Evolutionary conservation across 2,329 filamentous ascomycete species (phyloP), one percentile per base, ranked within the genome.

Genomic region (Calonectria henricotiae): DNA sequence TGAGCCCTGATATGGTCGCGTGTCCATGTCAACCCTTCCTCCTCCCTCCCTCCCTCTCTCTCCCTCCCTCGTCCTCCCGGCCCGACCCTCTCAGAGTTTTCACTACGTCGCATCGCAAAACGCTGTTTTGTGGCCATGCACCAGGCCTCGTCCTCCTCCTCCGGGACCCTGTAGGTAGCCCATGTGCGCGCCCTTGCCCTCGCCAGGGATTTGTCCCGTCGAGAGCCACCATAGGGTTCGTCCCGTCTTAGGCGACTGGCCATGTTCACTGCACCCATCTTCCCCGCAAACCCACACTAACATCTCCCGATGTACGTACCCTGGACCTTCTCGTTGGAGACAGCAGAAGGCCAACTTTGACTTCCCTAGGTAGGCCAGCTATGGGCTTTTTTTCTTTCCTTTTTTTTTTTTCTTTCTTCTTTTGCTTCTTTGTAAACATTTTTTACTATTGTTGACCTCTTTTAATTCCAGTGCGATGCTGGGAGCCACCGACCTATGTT

Each of bases 221-320:
- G 37, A 61, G 23, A 4, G 35, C 35, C 5, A 5, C 20, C 51
- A 15, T 27, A 58, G 51, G 63, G 64, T 66, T 61, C 54, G 44
- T 67, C 55, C 63, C 54, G 44, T 60, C 41, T 43, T 51, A 32
- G 32, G 25, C 37, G 35, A 27, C 51, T 35, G 32, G 51, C 51
- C 27, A 39, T 43, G 5, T 61, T 35, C 20, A 32, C 20, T 17
- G 51, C 51, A 39, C 35, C 51, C 23, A 44, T n/a, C 43, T 61
- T 44, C 55, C 37, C 55, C 62, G 62, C 62, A 64, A 64, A 49
- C 35, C 44, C 62, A 41, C 46, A 54, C 46, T 30, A 30, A 54
- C 35, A 54, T 51, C 39, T 44, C 46, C 62, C 62, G 39, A 65
- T 65, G 20, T 20, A 65, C 62, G 49, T 65, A 46, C 55, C 43